Evolutionary conservation across 2,329 filamentous ascomycete species (phyloP), one percentile per base, ranked within the genome.

Genomic region (Fusarium pseudonygamai): DNA sequence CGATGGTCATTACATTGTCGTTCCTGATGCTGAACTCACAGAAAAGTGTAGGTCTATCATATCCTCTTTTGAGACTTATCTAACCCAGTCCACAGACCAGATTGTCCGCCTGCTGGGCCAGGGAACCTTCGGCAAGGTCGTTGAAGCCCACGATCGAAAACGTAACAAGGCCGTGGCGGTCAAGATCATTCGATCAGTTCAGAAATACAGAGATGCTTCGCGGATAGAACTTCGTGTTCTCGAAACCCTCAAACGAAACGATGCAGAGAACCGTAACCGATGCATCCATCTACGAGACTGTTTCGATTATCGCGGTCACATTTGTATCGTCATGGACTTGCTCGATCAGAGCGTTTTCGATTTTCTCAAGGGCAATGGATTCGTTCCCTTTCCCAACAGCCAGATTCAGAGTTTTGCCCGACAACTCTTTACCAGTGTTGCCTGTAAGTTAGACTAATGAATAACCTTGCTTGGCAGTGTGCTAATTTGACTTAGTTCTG

Each of bases 331-430:
- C 61, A 92, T 91, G 89, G 90, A 92, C 73, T 83, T 92, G 7
- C 89, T 98, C 37, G 96, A 96, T 53, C 96, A 98, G 80, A 98
- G 96, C 78, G 96, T 99, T 59, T 99, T 99, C 81, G 96, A 99
- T 83, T 99, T 99, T 77, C 87, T 99, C 53, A 99, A 99, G 85
- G 92, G 92, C 79, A 98, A 98, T 80, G 89, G 90, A 73, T 99
- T 99, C 80, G 95, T 97, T 24, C 96, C 96, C 2, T 99, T 99
- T 79, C 96, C 96, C 18, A 98, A 97, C 86, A 98, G 95, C 75
- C 96, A 99, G 83, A 99, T 99, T 67, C 96, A 98, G 82, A 96
- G 90, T 80, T 98, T 99, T 86, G 96, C 96, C 53, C 91, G 96
- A 56, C 96, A 99, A 81, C 87, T 99, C 22, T 93, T 99, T 70